Conservation (phyloP, 768 basidiomycete genomes). For the Mycena latifolia region DNA sequence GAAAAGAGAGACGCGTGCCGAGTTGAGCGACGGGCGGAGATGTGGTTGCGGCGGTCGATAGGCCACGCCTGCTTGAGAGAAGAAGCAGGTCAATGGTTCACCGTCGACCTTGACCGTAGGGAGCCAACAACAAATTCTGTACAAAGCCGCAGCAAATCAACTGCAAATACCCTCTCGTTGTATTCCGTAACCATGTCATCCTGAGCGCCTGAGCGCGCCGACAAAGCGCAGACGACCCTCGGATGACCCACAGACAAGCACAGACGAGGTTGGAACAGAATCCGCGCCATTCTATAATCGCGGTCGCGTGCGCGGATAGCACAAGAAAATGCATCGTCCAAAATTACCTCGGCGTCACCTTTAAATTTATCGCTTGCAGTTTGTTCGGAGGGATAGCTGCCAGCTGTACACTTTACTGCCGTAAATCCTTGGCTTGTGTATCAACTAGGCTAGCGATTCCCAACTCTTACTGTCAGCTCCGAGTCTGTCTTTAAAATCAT, state of each 20-base stretch:
- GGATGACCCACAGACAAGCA: too few relatives aligned
- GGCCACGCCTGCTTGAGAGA: constrained; percentile 24
- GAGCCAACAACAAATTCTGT: constrained; percentile 16
- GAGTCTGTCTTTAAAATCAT: too few relatives aligned
- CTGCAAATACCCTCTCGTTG: neutral
- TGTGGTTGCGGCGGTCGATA: constrained; percentile 25
- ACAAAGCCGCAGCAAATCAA: constrained; percentile 14
- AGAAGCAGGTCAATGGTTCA: constrained; percentile 26
- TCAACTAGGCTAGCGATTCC: too few relatives aligned
- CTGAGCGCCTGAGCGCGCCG: neutral
- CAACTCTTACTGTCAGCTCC: too few relatives aligned
- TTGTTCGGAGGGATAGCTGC: constrained; percentile 8
- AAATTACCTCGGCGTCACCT: neutral
- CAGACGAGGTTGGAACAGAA: too few relatives aligned
- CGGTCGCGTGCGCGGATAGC: constrained; percentile 23
- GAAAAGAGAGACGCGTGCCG: constrained; percentile 46
- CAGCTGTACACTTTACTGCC: constrained; percentile 3
- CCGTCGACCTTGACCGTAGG: constrained; percentile 14
- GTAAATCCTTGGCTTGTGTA: too few relatives aligned
- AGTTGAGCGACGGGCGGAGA: constrained; percentile 44
- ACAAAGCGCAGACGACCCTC: neutral
- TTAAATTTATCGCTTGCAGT: constrained; percentile 1
- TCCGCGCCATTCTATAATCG: neutral
- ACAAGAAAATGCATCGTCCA: neutral
- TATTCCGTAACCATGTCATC: neutral